A percentile compares a stretch with the other conserved stretches of the same genome.
Evolutionary conservation across 1,139 yeast genomes (phyloP).

Genomic region (Kodamaea ohmeri): DNA sequence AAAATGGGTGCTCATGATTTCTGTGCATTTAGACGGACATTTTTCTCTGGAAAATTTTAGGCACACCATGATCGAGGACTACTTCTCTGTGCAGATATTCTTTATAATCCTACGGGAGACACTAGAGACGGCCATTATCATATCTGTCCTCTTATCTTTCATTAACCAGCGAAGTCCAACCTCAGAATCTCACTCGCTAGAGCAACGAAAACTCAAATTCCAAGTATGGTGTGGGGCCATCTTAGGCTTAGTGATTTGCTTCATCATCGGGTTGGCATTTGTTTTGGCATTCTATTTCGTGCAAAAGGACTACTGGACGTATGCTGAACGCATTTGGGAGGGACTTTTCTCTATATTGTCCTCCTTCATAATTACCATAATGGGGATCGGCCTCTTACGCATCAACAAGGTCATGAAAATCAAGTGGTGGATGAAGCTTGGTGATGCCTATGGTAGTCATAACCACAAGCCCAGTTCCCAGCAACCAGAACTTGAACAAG

Average conservation of each 20-base stretch:
- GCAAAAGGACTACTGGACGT: conserved; percentile 78
- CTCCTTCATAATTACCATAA: conserved; percentile 73
- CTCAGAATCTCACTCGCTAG: not conserved
- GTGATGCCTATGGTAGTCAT: conserved; percentile 33
- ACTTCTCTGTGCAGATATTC: conserved; percentile 74
- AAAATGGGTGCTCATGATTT: too few relatives aligned
- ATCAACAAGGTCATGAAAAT: conserved; percentile 57
- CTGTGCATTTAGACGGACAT: too few relatives aligned
- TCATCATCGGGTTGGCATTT: conserved; percentile 72
- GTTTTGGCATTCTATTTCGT: conserved; percentile 72
- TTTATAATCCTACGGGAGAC: conserved; percentile 86
- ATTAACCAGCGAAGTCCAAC: conserved; percentile 56
- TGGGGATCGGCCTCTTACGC: conserved; percentile 86
- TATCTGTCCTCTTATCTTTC: conserved; percentile 81
- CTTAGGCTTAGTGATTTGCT: conserved; percentile 69
- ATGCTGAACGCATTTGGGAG: conserved; percentile 88
- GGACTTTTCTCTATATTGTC: conserved; percentile 82
- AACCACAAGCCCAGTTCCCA: not conserved
- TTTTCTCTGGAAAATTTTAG: not conserved
- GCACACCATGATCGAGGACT: conserved; percentile 28
- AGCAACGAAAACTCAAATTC: conserved; percentile 34
- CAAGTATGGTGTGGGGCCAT: conserved; percentile 89
- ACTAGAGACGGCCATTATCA: conserved; percentile 81
- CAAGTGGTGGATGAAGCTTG: conserved; percentile 49
- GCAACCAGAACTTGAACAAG: conserved; percentile 5